Evolutionary conservation across 129 eudicot species (phyloP).

Genomic region (Rutidosis leptorrhynchoides): DNA sequence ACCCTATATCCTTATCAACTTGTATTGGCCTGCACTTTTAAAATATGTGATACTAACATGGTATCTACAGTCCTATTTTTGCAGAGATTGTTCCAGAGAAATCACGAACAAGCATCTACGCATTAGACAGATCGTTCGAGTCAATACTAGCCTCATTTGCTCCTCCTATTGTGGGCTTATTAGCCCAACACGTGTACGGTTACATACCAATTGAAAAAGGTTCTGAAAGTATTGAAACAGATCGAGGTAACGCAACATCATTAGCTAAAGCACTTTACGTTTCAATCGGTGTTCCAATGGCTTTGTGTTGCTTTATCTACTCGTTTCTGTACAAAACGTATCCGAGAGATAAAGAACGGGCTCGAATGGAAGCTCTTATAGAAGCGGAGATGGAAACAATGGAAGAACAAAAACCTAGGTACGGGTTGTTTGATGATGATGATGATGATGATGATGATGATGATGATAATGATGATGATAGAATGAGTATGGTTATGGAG

Average conservation of each 20-base stretch:
- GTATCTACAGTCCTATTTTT: slow-evolving; percentile 74
- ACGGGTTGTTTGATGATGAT: slow-evolving; percentile 3
- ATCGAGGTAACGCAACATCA: slow-evolving; percentile 66
- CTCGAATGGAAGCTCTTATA: slow-evolving; percentile 63
- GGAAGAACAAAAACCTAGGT: slow-evolving; percentile 26
- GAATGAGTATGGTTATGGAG: slow-evolving; percentile 38
- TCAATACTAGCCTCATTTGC: slow-evolving; percentile 75
- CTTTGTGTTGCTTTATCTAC: slow-evolving; percentile 72
- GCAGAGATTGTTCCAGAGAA: slow-evolving; percentile 87
- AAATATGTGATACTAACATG: slow-evolving; percentile 25
- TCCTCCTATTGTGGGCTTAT: slow-evolving; percentile 71
- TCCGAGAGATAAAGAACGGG: slow-evolving; percentile 76
- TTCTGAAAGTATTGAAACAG: slow-evolving; percentile 51
- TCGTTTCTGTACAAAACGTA: slow-evolving; percentile 66
- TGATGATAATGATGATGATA: slow-evolving; percentile 22
- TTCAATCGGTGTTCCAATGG: slow-evolving; percentile 63
- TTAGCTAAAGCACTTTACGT: slow-evolving; percentile 74
- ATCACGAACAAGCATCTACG: slow-evolving; percentile 72
- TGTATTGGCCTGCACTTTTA: not conserved
- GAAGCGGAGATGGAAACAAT: slow-evolving; percentile 58
- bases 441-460: slow-evolving; percentile 26
- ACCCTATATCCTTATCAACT: not conserved
- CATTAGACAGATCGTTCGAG: slow-evolving; percentile 78
- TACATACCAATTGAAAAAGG: slow-evolving; percentile 57
- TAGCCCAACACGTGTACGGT: slow-evolving; percentile 73